Evolutionary conservation across 2,329 filamentous ascomycete species (phyloP).

Genomic region (Claviceps paspali): DNA sequence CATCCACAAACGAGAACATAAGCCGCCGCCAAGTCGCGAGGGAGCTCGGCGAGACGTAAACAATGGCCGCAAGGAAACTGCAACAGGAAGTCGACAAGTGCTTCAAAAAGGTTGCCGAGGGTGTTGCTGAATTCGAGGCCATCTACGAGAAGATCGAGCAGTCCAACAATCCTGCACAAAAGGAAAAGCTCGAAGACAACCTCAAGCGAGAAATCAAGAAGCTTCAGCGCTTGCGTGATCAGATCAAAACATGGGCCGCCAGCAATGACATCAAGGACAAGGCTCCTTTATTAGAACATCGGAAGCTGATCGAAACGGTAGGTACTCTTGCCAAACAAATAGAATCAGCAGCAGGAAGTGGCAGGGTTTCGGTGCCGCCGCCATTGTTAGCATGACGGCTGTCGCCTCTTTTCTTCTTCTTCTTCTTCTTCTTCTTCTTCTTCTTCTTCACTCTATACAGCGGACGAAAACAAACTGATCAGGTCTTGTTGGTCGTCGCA

Average conservation of each 20-base stretch:
- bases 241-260: constrained; percentile 98
- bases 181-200: constrained; percentile 96
- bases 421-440: not conserved
- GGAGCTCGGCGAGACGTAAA: constrained; percentile 15
- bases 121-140: constrained; percentile 77
- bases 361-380: too few species aligned
- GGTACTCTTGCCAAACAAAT: constrained; percentile 17
- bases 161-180: constrained; percentile 83
- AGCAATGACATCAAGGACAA: constrained; percentile 99
- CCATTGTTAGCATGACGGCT: too few species aligned
- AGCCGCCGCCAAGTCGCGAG: not conserved
- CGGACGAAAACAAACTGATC: not conserved
- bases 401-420: too few species aligned
- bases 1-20: not conserved
- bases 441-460: too few species aligned
- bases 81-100: constrained; percentile 98
- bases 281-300: constrained; percentile 80
- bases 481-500: constrained; percentile 21
- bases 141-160: constrained; percentile 98
- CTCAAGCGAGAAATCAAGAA: constrained; percentile 99
- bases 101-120: constrained; percentile 96
- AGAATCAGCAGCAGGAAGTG: too few species aligned
- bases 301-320: constrained; percentile 95
- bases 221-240: constrained; percentile 87
- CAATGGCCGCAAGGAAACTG: constrained; percentile 89